Evolutionary conservation across 805 yeast species (phyloP).

Genomic region (Lipomyces sp.): DNA sequence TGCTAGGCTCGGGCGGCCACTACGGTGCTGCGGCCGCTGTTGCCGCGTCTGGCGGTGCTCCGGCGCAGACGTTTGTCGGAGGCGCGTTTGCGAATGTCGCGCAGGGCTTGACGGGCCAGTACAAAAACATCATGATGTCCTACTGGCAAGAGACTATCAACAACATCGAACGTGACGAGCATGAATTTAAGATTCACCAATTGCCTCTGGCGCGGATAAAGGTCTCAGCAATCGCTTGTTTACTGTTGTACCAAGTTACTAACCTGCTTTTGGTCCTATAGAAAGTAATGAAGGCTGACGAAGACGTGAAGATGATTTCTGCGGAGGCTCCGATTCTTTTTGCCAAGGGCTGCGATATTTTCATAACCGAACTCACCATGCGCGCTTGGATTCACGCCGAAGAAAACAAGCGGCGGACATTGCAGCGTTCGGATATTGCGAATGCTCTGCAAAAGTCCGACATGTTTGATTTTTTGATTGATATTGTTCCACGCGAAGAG

Average conservation of each 20-base stretch:
- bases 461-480: conserved; percentile 96
- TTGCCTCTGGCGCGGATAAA: conserved; percentile 94
- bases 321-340: conserved; percentile 98
- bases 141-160: conserved; percentile 97
- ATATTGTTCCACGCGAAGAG: conserved; percentile 89
- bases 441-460: conserved; percentile 92
- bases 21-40: conserved; percentile 31
- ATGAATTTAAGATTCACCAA: conserved; percentile 90
- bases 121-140: conserved; percentile 85
- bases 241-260: background rate
- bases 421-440: conserved; percentile 91
- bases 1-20: conserved; percentile 30
- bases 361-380: conserved; percentile 95
- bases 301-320: conserved; percentile 90
- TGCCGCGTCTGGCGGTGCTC: conserved; percentile 30
- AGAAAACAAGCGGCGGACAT: conserved; percentile 88
- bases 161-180: conserved; percentile 81
- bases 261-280: conserved; percentile 2
- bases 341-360: conserved; percentile 97
- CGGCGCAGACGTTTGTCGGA: conserved; percentile 37
- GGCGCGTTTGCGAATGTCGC: conserved; percentile 86
- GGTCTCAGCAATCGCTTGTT: conserved; percentile 43
- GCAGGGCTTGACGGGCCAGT: conserved; percentile 79
- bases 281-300: conserved; percentile 33
- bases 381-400: conserved; percentile 99